Base-by-base conservation (phyloP, 169 alveolate genomes). In the Eimeria falciformis region DNA sequence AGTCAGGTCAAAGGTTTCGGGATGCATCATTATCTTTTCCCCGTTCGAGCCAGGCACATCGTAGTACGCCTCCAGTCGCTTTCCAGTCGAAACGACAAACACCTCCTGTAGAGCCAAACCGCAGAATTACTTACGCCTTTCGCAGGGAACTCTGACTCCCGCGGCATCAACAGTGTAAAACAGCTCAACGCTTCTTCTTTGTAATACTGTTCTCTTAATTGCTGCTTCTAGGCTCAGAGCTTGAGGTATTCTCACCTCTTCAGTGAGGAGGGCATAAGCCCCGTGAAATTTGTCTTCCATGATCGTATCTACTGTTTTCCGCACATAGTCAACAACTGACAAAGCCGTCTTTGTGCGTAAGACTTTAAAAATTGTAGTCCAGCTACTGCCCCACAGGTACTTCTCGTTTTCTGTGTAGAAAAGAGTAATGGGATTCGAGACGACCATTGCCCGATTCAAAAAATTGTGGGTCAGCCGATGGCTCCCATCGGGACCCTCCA, bases 311-410 rank as follows among this genome's bases (percentile, higher is more conserved):
- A 92, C 82, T 23, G 85, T 73, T 66, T 92, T 92, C 23, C 79
- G 73, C 25, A 92, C 93, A 53, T 47, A 92, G 46, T 73, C 93
- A 37, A 73, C 93, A 18, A 92, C 46, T 5, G 91, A 69, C 71
- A 92, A 62, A 6, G 88, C 43, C 43, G 91, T 43, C 65, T 79
- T 73, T 23, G 90, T 85, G 50, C 95, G 90, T 21, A 81, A 90
- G 25, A 92, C 90, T 45, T 92, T 92, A 84, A 92, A 92, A 18
- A 92, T 73, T 12, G 95, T 92, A 50, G 95, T 92, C 95, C 95
- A 92, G 91, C 93, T 85, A 90, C 93, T 85, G 6, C 95, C 95
- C 95, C 95, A 92, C 40, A 92, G 87, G 58, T 92, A 92, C 65
- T 92, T 92, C 43, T 77, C 82, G 81, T 92, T 93, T 45, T 43